These are phyloP conservation scores for Eremothecium gossypii DNA, from an alignment of 1,139 yeast genomes.

Conservation along the genomic window DNA sequence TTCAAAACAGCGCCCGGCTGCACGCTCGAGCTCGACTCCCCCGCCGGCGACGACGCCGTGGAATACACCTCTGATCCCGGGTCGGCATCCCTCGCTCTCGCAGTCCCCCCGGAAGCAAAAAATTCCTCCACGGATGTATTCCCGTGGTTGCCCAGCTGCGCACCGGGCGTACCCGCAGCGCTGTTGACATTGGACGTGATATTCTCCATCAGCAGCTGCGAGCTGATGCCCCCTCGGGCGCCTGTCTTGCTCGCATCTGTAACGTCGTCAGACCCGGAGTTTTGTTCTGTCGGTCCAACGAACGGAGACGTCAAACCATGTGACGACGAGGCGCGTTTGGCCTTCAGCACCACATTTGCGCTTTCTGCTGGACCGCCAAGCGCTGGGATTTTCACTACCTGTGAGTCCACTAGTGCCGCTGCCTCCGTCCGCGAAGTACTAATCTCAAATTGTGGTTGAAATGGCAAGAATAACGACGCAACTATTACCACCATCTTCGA, in stretches of 20 bases:
- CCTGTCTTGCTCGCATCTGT: constrained; percentile 2
- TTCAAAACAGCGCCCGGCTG: constrained; percentile 4
- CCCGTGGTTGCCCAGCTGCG: constrained; percentile 12
- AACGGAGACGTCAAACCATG: constrained; percentile 14
- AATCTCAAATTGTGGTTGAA: constrained; percentile 29
- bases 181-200: constrained; percentile 27
- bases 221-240: constrained; percentile 14
- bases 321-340: constrained; percentile 18
- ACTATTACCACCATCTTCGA: constrained; percentile 25
- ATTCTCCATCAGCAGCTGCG: constrained; percentile 28
- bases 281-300: background rate
- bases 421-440: constrained; percentile 19
- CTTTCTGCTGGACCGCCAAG: background rate
- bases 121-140: constrained; percentile 24
- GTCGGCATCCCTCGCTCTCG: constrained; percentile 5
- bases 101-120: constrained; percentile 14
- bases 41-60: constrained; percentile 8
- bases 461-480: constrained; percentile 29
- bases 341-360: constrained; percentile 8
- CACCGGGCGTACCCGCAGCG: constrained; percentile 16
- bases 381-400: constrained; percentile 11
- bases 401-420: constrained; percentile 21
- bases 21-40: background rate
- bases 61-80: constrained; percentile 6
- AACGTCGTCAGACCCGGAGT: background rate